Base-by-base conservation (phyloP, 2,329 filamentous ascomycete species). In the Biscogniauxia sp. region DNA sequence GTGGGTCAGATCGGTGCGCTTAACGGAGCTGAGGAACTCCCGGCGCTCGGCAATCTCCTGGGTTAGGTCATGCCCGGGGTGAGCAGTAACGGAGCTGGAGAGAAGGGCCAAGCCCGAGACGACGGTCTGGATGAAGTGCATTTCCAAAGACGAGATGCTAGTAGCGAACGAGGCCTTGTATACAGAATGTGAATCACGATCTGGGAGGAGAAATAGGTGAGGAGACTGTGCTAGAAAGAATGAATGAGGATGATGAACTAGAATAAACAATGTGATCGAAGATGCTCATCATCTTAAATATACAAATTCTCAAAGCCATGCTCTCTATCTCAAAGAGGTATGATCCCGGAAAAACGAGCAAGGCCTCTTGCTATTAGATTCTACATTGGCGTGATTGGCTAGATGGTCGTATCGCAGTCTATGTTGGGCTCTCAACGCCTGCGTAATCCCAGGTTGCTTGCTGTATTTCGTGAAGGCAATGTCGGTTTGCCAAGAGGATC, bases 1-100 rank as follows among this genome's bases (percentile, higher is more conserved):
- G 65, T 83, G 79, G 56, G 68, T 70, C 7, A 84, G 73, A 19
- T 78, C 78, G 17, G 76, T 72, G 45, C 78, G 68, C 64, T 78
- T 76, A 19, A 74, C 68, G 11, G 72, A 73, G 61, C 70, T 69
- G 56, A 82, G 70, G 64, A 80, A 84, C 0, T 77, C 72, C 26
- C 79, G 79, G 41, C 82, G 81, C 71, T 83, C 79, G 11, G 76
- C 75, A 32, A 80, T 77, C 70, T 84, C 83, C 9, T 80, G 73
- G 51, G 72, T 72, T 49, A 80, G 62, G 56, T 83, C 76, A 62
- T 83, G 80, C 61, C 81, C 81, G 1, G 81, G 81, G 61, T 85
- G 80, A 20, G 79, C 79, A 19, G 66, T 37, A 51, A 53, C 67
- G 54, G 54, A 56, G 57, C 61, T 57, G n/a, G 68, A 58, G 2